phyloP scores from a whole-genome alignment of 768 basidiomycete genomes.

The Phlegmacium glaucopus region DNA sequence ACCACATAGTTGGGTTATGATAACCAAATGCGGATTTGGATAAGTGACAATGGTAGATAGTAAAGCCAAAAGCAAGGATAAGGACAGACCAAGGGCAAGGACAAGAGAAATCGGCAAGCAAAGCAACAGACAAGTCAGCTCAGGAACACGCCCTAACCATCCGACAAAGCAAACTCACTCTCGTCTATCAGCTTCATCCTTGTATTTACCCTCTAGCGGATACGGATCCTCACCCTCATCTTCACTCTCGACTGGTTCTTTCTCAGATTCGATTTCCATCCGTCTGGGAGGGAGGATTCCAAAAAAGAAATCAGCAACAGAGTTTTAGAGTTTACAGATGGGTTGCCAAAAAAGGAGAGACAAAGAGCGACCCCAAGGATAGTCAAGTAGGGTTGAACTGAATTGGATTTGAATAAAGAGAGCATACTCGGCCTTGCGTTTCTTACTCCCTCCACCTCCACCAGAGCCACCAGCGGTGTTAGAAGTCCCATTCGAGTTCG shows the following conservation, averaged over 20 bases:
- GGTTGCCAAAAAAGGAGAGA: no score
- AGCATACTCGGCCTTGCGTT: conserved; percentile 72
- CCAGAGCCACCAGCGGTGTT: conserved; percentile 8
- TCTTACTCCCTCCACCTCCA: conserved; percentile 31
- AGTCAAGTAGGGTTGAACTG: conserved; percentile 8
- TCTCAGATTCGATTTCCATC: conserved; percentile 47
- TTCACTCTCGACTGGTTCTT: conserved; percentile 61
- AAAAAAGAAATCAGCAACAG: conserved; percentile 5
- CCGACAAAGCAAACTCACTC: conserved; percentile 50
- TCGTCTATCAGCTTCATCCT: conserved; percentile 78
- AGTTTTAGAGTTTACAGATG: no score
- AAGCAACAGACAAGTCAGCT: background rate
- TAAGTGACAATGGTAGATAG: background rate
- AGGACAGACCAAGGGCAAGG: background rate
- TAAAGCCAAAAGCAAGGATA: background rate
- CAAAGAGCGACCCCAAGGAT: conserved; percentile 8
- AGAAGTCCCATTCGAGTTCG: conserved; percentile 17
- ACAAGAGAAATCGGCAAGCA: background rate
- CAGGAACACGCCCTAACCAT: background rate
- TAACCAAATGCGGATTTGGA: background rate
- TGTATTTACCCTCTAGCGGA: conserved; percentile 89
- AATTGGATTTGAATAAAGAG: conserved; percentile 10
- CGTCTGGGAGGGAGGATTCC: conserved; percentile 24
- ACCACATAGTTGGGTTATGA: no score
- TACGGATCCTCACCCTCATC: conserved; percentile 58